These are phyloP conservation scores for Mycena amicta DNA, from an alignment of 768 basidiomycete species.

Conservation along the genomic window DNA sequence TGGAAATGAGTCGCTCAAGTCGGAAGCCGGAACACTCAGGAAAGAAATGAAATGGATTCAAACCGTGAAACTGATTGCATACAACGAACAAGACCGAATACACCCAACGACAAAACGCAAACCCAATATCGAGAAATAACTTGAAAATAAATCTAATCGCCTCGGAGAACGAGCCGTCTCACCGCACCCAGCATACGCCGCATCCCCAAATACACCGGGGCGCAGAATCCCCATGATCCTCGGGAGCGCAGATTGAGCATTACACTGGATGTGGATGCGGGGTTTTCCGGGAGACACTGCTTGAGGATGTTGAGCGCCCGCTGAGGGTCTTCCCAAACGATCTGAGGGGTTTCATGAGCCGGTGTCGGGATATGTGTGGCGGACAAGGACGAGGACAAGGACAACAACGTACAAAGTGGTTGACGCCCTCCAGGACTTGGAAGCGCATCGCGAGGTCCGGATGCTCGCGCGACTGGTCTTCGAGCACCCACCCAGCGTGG, in stretches of 20 bases:
- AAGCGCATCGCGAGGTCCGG: constrained; percentile 14
- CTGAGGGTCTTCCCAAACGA: constrained; percentile 24
- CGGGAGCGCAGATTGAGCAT: no score
- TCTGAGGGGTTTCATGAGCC: constrained; percentile 4
- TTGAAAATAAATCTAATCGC: no score
- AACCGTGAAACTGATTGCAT: background rate
- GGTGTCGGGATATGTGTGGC: background rate
- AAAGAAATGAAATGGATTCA: background rate
- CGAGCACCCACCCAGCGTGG: constrained; percentile 22
- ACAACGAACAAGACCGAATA: no score
- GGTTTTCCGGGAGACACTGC: constrained; percentile 5
- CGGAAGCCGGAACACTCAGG: background rate
- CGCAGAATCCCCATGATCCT: background rate
- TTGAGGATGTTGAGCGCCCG: constrained; percentile 15
- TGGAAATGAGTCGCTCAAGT: no score
- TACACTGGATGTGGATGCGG: no score
- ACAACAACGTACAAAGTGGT: constrained; percentile 30
- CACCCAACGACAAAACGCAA: no score
- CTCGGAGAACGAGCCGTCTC: background rate
- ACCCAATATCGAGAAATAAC: no score
- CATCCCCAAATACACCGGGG: background rate
- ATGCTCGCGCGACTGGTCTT: constrained; percentile 17
- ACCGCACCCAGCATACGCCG: background rate
- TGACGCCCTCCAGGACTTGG: constrained; percentile 17
- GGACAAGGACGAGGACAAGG: background rate